These are phyloP conservation scores for Pleurotus giganteus DNA, from an alignment of 768 basidiomycete species.

Conservation along the genomic window DNA sequence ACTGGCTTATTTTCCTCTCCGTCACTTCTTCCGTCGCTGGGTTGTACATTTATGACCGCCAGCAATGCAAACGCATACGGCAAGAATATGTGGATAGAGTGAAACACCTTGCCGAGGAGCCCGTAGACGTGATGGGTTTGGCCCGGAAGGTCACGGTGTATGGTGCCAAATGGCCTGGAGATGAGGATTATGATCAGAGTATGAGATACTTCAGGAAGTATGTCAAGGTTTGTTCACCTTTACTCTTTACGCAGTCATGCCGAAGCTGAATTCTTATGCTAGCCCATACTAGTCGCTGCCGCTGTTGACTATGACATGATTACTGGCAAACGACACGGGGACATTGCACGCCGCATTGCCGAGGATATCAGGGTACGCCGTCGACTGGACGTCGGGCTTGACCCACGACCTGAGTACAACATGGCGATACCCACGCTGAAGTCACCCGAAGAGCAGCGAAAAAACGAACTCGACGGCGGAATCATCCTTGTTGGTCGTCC, in stretches of 20 bases:
- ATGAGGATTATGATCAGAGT: slow-evolving; percentile 85
- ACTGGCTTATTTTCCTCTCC: slow-evolving; percentile 91
- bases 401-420: slow-evolving; percentile 39
- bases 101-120: slow-evolving; percentile 68
- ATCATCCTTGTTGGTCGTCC: slow-evolving; percentile 83
- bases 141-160: slow-evolving; percentile 85
- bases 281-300: slow-evolving; percentile 94
- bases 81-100: slow-evolving; percentile 80
- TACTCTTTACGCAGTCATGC: slow-evolving; percentile 10
- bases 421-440: slow-evolving; percentile 52
- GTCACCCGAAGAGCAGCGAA: slow-evolving; percentile 47
- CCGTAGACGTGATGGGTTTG: slow-evolving; percentile 58
- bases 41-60: slow-evolving; percentile 84
- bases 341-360: slow-evolving; percentile 73
- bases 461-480: slow-evolving; percentile 76
- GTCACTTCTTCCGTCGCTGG: slow-evolving; percentile 69
- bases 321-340: slow-evolving; percentile 80
- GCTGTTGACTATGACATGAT: slow-evolving; percentile 91
- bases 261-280: slow-evolving; percentile 13
- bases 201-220: slow-evolving; percentile 94
- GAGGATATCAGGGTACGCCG: slow-evolving; percentile 72
- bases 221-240: slow-evolving; percentile 74
- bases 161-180: slow-evolving; percentile 90
- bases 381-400: slow-evolving; percentile 63
- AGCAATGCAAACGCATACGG: slow-evolving; percentile 74